Evolutionary conservation across 208 protist species (phyloP), one percentile per base, ranked within the genome.

Genomic region (Leptomonas pyrrhocoris): DNA sequence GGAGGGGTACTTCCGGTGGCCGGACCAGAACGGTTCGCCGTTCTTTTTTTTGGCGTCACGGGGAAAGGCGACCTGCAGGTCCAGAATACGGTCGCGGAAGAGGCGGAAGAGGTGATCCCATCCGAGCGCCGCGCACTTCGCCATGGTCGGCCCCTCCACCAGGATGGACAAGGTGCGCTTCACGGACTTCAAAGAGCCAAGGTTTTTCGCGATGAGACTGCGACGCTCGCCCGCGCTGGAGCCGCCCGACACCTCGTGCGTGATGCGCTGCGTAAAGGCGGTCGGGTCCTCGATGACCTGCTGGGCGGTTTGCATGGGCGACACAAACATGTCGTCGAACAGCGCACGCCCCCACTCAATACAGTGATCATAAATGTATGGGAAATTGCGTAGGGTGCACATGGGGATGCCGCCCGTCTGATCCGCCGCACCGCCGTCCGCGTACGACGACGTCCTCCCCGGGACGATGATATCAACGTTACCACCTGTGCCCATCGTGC

Each of bases 371-470:
- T 99, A 99, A 25, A 90, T 89, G 87, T 99, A 98, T 15, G 99
- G 99, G 84, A 99, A 99, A 79, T 99, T 99, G 73, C 99, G 98
- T 18, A 99, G 84, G 18, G 99, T 99, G 78, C 99, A 99, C 66
- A 99, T 96, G 19, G 99, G 98, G 72, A 99, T 99, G 54, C 89
- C 92, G 36, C 86, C 87, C 51, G 98, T 98, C 80, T 99, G 97
- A 64, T 98, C 97, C 6, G 98, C 98, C 63, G 99, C 98, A 16
- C 88, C 86, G 50, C 95, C 97, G 9, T 97, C 92, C 13, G 92
- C 74, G 88, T 99, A 99, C 18, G 89, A 98, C 63, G 99, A 97
- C 8, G 99, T 99, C 54, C 98, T 81, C 16, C 80, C 57, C 8
- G 99, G 99, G 18, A 99, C 89, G 42, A 99, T 94, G 27, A 99